A percentile compares a stretch with the other conserved stretches of the same genome.
phyloP scores from a whole-genome alignment of 2,329 filamentous ascomycete genomes.

The Cytospora piceae region DNA sequence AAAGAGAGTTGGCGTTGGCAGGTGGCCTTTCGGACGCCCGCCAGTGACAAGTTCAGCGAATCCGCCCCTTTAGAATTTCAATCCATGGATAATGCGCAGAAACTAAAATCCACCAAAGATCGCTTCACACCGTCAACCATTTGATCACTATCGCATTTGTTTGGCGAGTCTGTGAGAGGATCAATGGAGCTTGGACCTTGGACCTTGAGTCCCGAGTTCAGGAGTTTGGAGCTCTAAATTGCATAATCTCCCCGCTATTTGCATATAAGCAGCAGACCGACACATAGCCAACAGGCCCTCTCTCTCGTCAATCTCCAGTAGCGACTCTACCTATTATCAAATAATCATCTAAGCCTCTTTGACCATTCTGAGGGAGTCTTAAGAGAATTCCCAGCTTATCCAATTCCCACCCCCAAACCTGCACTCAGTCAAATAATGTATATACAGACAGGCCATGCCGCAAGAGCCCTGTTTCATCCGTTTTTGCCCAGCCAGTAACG shows the following conservation, averaged over 20 bases:
- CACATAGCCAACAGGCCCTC: neutral
- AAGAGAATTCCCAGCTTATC: neutral
- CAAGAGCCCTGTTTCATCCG: slow-evolving; percentile 4
- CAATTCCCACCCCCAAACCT: neutral
- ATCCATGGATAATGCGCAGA: slow-evolving; percentile 18
- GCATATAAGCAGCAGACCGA: neutral
- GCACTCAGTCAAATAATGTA: neutral
- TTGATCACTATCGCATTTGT: neutral
- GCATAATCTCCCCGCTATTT: slow-evolving; percentile 27
- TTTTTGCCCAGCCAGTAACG: slow-evolving; percentile 13
- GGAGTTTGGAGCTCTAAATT: slow-evolving; percentile 22
- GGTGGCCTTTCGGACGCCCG: slow-evolving; percentile 19
- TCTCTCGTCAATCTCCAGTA: neutral
- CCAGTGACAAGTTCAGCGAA: slow-evolving; percentile 9
- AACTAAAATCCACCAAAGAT: neutral
- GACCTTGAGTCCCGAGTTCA: neutral
- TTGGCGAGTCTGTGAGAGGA: neutral
- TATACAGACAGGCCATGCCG: slow-evolving; percentile 3
- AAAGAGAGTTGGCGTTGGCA: slow-evolving; percentile 25
- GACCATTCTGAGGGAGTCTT: neutral
- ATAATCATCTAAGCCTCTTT: neutral
- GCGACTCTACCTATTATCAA: neutral
- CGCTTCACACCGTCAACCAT: neutral
- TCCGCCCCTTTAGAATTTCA: neutral
- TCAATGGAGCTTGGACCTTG: slow-evolving; percentile 3